These are phyloP conservation scores for Solanum raphanifolium DNA, from an alignment of 257 asterid genomes.

Conservation along the genomic window DNA sequence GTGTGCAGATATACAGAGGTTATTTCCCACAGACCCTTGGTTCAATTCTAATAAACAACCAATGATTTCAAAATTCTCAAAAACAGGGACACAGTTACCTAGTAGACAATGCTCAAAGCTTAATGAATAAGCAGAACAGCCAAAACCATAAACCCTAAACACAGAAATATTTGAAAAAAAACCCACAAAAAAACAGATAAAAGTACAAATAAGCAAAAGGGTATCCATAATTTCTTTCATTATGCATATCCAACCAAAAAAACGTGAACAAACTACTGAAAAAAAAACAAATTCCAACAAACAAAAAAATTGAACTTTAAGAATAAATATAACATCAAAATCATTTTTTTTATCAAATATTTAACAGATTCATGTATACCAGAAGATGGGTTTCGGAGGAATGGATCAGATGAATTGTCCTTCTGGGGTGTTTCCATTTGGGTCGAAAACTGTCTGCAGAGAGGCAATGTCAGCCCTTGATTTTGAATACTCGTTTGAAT, in stretches of 20 bases:
- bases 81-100: neutral
- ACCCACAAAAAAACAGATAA: no score
- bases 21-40: no score
- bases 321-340: neutral
- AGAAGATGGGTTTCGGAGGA: neutral
- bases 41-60: no score
- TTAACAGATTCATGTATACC: neutral
- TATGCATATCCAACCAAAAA: neutral
- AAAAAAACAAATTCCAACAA: neutral
- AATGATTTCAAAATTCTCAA: neutral
- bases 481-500: neutral
- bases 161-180: neutral
- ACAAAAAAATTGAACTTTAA: neutral
- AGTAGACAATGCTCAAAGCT: neutral
- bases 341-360: neutral
- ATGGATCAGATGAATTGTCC: neutral
- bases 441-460: constrained; percentile 3
- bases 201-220: neutral
- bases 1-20: no score
- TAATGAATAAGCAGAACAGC: neutral
- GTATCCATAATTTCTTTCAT: neutral
- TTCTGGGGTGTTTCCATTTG: neutral
- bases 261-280: neutral
- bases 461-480: neutral
- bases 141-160: neutral